Evolutionary conservation across 495 filamentous ascomycete genomes (phyloP), one percentile per base, ranked within the genome.

Genomic region (Diplogelasinospora grovesii): DNA sequence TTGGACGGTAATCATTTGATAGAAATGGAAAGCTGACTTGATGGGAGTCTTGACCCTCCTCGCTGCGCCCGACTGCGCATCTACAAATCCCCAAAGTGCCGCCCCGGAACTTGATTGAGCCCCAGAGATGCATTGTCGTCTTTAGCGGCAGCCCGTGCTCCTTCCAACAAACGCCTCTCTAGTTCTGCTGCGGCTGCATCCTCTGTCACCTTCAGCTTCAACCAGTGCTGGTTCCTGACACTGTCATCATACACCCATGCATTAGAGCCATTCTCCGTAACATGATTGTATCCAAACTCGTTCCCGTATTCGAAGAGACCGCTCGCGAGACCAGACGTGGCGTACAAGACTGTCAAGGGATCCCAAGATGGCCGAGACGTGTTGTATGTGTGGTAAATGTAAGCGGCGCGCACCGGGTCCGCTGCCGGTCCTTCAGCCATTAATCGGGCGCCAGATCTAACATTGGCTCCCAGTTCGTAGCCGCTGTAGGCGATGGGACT

Each of bases 291-390:
- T 14, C 63, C 63, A 22, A 37, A 39, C 20, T 50, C 28, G 19
- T 61, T 61, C 7, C 57, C 60, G 2, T 52, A 45, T 26, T 58
- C 49, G 28, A 61, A 63, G 9, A 59, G 29, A n/a, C n/a, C n/a
- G 1, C 46, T 57, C 0, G 52, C 57, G n/a, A 65, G 27, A 9
- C 67, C 67, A 5, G 53, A 7, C 22, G 69, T 62, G 4, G 64
- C 70, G 28, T 74, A 71, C 11, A 68, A 25, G 2, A 66, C 51
- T 0, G 68, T 60, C 24, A 72, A 45, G 3, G 65, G 66, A 46
- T 74, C 70, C 65, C 65, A 74, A 0, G 66, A 67, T 3, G 54
- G 41, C 15, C 61, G 48, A 1, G 46, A 25, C 7, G 31, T 54
- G 10, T 43, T 44, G 31, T 63, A 67, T 18, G 56, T 54, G 42